Conservation (phyloP, 2,329 filamentous ascomycete species). For the Alternaria angustiovoidea region DNA sequence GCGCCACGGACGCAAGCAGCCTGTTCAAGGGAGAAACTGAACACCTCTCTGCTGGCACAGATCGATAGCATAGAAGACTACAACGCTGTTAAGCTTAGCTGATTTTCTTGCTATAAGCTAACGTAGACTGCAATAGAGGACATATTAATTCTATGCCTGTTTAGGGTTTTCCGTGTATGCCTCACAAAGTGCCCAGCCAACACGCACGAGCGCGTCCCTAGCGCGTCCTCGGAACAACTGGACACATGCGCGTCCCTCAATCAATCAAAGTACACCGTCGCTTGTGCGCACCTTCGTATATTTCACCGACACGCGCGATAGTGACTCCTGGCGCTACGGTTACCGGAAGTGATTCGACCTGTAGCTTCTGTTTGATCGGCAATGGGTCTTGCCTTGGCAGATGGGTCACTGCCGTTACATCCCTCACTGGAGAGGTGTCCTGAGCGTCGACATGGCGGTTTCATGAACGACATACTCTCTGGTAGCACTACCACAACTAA, state of each 20-base stretch:
- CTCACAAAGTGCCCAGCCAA: conserved; percentile 4
- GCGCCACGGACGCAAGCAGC: background rate
- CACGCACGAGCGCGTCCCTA: conserved; percentile 12
- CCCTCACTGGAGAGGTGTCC: conserved; percentile 23
- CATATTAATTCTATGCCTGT: background rate
- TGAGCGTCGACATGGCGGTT: conserved; percentile 17
- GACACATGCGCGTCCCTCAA: conserved; percentile 10
- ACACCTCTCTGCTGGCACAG: background rate
- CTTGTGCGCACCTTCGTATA: conserved; percentile 13
- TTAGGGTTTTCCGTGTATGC: background rate
- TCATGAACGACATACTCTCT: conserved; percentile 5
- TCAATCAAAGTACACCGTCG: conserved; percentile 11
- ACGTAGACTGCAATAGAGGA: background rate
- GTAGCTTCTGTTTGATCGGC: conserved; percentile 16
- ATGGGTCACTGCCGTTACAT: conserved; percentile 11
- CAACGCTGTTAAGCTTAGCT: background rate
- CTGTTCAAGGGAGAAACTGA: too few species aligned
- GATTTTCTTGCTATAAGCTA: background rate
- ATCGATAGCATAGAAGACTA: background rate
- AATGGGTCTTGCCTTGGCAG: conserved; percentile 24
- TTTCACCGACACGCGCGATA: conserved; percentile 8
- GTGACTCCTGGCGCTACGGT: conserved; percentile 7
- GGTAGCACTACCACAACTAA: conserved; percentile 1
- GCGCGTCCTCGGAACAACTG: conserved; percentile 8
- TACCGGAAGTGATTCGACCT: conserved; percentile 7